Evolutionary conservation across 306 rosid genomes (phyloP).

Genomic region (Sindora glabra): DNA sequence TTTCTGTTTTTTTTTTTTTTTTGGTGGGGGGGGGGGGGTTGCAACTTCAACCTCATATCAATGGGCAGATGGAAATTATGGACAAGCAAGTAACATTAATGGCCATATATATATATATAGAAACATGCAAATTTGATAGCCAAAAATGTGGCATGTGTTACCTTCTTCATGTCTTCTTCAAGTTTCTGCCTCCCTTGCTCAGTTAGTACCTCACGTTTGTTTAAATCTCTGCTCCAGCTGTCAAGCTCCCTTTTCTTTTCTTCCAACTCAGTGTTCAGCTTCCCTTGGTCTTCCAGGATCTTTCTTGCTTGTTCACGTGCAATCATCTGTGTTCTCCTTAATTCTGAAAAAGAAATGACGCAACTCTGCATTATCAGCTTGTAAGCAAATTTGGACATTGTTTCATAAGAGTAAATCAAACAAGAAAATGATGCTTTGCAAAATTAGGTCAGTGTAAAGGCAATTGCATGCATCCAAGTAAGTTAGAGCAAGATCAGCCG

Average conservation of each 20-base stretch:
- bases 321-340: conserved; percentile 61
- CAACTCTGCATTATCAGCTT: neutral
- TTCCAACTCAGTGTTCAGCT: conserved; percentile 68
- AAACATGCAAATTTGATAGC: neutral
- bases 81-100: neutral
- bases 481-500: too few species aligned
- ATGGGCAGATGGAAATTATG: too few species aligned
- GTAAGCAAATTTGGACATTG: neutral
- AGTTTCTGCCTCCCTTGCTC: conserved; percentile 83
- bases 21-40: too few species aligned
- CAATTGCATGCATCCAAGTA: too few species aligned
- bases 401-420: too few species aligned
- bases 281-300: conserved; percentile 78
- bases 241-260: conserved; percentile 68
- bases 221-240: conserved; percentile 72
- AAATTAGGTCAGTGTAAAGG: too few species aligned
- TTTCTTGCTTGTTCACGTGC: conserved; percentile 56
- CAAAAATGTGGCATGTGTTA: conserved; percentile 9
- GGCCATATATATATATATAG: neutral
- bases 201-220: conserved; percentile 80
- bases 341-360: conserved; percentile 40
- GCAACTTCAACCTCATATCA: too few species aligned
- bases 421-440: too few species aligned
- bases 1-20: too few species aligned
- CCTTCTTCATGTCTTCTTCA: conserved; percentile 84